Evolutionary conservation across 495 filamentous ascomycete species (phyloP), one percentile per base, ranked within the genome.

Genomic region (Tuber umbilicatum): DNA sequence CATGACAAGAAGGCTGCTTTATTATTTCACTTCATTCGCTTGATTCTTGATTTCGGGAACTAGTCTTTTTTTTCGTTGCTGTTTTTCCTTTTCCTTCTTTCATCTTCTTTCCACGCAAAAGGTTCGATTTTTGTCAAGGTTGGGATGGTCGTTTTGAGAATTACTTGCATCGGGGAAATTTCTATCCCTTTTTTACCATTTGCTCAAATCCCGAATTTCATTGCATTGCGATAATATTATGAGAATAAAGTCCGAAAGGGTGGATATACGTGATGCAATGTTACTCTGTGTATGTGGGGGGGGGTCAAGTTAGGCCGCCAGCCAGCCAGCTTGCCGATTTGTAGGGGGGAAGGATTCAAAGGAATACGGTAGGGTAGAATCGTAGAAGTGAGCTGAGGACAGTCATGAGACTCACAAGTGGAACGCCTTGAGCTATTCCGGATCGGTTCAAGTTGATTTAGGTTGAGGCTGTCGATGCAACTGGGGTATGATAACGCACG

Each of bases 101-200:
- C 55, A 3, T 64, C 2, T 31, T 64, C 14, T 31, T 16, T 64
- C n/a, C 55, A 16, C 55, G 17, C n/a, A 64, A 64, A 64, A 64
- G 55, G 55, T 64, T 64, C 55, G n/a, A 27, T 64, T 64, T 64
- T 64, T 31, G 55, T 31, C 31, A 31, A 31, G 55, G 31, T 64
- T 64, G n/a, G 55, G 55, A 31, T 64, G 55, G 55, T 64, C 55
- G 55, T 64, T 64, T 64, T 64, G 55, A 31, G 23, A 64, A 64
- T 64, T 64, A 64, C 55, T 31, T 64, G 55, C n/a, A 64, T 64
- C 10, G 27, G 55, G n/a, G 27, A 31, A 6, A 31, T 14, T 3
- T 64, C 31, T 64, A 4, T 17, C 27, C 16, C 0, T 31, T 60
- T 2, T 21, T 64, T 64, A 3, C 43, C 6, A 45, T 55, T 31